Conservation (phyloP, 805 yeast species). For the Pichia pseudocactophila region DNA sequence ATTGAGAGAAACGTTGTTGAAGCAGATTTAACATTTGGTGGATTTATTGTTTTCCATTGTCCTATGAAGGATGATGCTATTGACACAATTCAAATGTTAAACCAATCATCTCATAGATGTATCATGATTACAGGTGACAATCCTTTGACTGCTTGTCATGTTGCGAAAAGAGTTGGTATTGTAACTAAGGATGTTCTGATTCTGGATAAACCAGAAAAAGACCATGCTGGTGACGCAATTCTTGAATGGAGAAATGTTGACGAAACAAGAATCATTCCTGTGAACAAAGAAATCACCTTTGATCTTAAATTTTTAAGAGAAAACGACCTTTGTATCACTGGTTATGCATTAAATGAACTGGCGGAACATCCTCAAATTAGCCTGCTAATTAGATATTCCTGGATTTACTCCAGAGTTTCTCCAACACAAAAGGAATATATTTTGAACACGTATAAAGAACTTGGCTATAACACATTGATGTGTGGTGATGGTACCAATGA, state of each 20-base stretch:
- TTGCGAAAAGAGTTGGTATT: constrained; percentile 87
- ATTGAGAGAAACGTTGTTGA: constrained; percentile 73
- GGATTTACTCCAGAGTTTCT: constrained; percentile 97
- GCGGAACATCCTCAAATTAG: constrained; percentile 59
- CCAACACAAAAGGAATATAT: constrained; percentile 93
- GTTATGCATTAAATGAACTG: constrained; percentile 71
- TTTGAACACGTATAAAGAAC: constrained; percentile 68
- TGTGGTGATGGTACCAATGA: constrained; percentile 99
- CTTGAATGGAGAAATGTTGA: constrained; percentile 81
- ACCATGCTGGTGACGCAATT: constrained; percentile 42
- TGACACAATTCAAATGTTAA: constrained; percentile 83
- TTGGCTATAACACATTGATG: constrained; percentile 93
- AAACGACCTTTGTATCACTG: constrained; percentile 87
- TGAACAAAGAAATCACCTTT: constrained; percentile 49
- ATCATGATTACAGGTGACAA: constrained; percentile 99
- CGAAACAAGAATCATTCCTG: constrained; percentile 64
- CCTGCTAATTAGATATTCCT: constrained; percentile 74
- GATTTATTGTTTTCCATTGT: constrained; percentile 94
- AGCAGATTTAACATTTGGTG: constrained; percentile 67
- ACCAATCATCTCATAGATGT: constrained; percentile 90
- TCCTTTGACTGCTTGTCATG: constrained; percentile 96
- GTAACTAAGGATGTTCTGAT: constrained; percentile 78
- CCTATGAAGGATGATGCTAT: constrained; percentile 92
- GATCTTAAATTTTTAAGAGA: constrained; percentile 48
- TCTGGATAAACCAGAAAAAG: constrained; percentile 69